phyloP scores from a whole-genome alignment of 768 basidiomycete species.

The Mycena kentingensis region DNA sequence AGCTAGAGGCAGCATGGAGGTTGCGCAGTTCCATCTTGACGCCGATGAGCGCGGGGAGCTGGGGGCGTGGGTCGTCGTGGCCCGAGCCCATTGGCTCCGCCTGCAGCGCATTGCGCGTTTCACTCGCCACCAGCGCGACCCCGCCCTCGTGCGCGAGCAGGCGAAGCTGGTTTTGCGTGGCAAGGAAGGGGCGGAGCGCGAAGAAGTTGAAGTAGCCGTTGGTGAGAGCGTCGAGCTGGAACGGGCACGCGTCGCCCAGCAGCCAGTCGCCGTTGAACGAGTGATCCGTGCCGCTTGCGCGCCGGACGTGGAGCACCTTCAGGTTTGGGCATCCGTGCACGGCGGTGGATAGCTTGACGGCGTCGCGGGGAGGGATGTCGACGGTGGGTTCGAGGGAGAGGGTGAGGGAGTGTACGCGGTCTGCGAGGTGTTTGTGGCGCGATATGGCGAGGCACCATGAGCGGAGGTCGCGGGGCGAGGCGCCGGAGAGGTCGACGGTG shows the following conservation, averaged over 20 bases:
- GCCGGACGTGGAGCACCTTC: background rate
- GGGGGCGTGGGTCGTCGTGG: background rate
- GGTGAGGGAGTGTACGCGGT: background rate
- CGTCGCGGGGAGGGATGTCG: background rate
- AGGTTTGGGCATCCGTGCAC: background rate
- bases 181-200: background rate
- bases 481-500: background rate
- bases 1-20: no score
- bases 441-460: background rate
- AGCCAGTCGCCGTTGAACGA: background rate
- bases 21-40: background rate
- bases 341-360: background rate
- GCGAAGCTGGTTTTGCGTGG: background rate
- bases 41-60: background rate
- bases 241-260: background rate
- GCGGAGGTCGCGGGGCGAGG: background rate
- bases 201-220: background rate
- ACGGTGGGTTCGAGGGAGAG: background rate
- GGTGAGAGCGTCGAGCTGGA: background rate
- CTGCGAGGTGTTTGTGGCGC: background rate
- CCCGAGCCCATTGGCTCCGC: background rate
- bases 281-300: background rate
- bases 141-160: no score
- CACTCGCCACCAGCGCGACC: no score
- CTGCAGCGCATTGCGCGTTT: background rate